Base-by-base conservation (phyloP, 2,329 filamentous ascomycete genomes). In the Hypoxylon sp. region DNA sequence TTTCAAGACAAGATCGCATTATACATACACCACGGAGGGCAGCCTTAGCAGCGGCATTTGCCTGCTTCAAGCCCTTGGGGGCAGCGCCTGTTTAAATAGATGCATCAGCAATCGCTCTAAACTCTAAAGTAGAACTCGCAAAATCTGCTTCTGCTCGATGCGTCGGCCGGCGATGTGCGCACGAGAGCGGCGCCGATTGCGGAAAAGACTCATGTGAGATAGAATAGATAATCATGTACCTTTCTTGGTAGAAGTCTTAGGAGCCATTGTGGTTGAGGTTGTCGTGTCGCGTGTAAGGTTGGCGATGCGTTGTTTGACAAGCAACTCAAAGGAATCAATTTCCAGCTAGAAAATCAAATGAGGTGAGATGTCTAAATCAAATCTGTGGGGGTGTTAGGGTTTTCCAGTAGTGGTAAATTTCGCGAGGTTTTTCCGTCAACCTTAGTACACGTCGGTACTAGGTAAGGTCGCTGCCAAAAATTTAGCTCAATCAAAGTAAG, bases 1-100 rank as follows among this genome's bases (percentile, higher is more conserved):
- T 24, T 17, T 26, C n/a, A 30, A 19, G 17, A n/a, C 34, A 43
- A 15, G 51, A 41, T 30, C 44, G 26, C 17, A 37, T 4, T 50
- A 34, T 52, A 90, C 92, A 86, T 93, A 97, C 93, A 82, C 94
- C 94, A 85, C 93, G 93, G 77, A 98, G 90, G 79, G 93, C 91
- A 81, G 95, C 92, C 89, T 99, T 98, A 77, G 95, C 92, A 81
- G 95, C 95, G 80, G 90, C 89, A 78, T 89, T 91, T 84, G 95
- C 95, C 89, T 97, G 90, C 88, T 95, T 95, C 81, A 84, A 79
- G 77, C 85, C 85, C 82, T 87, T 88, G 73, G 84, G 77, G 75
- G 81, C 79, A 74, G 79, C 82, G 81, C 84, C 87, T 89, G 78
- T 64, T 61, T 78, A 71, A 74, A 77, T 73, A 82, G 75, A 81